A percentile compares a stretch with the other conserved stretches of the same genome.
Evolutionary conservation across 2,329 filamentous ascomycete species (phyloP).

Genomic region (Ophiocordyceps polyrhachis-furcata): DNA sequence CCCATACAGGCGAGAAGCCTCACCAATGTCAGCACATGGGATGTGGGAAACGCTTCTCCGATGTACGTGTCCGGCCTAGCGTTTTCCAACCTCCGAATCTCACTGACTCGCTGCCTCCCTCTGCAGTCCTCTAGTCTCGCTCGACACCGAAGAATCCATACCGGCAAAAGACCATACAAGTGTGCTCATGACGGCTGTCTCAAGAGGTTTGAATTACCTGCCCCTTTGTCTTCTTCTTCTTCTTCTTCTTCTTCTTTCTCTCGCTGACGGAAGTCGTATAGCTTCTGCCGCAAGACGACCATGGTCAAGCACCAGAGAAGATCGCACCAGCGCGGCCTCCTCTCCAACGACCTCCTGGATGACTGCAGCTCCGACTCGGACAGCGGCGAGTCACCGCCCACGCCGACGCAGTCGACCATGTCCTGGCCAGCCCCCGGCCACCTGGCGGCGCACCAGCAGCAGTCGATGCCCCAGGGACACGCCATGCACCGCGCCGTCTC

Average conservation of each 20-base stretch:
- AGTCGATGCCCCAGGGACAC: slow-evolving; percentile 17
- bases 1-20: slow-evolving; percentile 54
- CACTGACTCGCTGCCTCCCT: not conserved
- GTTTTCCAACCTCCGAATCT: not conserved
- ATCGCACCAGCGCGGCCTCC: slow-evolving; percentile 39
- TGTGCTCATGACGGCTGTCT: slow-evolving; percentile 41
- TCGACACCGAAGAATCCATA: slow-evolving; percentile 46
- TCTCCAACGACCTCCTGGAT: slow-evolving; percentile 33
- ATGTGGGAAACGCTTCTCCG: slow-evolving; percentile 51
- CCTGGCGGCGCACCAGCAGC: slow-evolving; percentile 18
- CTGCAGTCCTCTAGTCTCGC: slow-evolving; percentile 45
- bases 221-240: too few species aligned
- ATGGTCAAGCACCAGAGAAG: slow-evolving; percentile 50
- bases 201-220: slow-evolving; percentile 30
- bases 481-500: slow-evolving; percentile 32
- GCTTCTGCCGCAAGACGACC: slow-evolving; percentile 55
- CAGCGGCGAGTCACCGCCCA: slow-evolving; percentile 38
- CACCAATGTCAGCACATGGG: slow-evolving; percentile 47
- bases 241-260: not conserved
- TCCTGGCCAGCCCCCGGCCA: slow-evolving; percentile 29
- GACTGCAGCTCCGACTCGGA: slow-evolving; percentile 39
- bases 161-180: slow-evolving; percentile 46
- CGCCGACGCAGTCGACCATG: slow-evolving; percentile 33
- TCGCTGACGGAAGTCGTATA: slow-evolving; percentile 15
- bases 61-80: slow-evolving; percentile 27